A percentile compares a stretch with the other conserved stretches of the same genome.
phyloP scores from a whole-genome alignment of 306 rosid species.

The Spatholobus suberectus region DNA sequence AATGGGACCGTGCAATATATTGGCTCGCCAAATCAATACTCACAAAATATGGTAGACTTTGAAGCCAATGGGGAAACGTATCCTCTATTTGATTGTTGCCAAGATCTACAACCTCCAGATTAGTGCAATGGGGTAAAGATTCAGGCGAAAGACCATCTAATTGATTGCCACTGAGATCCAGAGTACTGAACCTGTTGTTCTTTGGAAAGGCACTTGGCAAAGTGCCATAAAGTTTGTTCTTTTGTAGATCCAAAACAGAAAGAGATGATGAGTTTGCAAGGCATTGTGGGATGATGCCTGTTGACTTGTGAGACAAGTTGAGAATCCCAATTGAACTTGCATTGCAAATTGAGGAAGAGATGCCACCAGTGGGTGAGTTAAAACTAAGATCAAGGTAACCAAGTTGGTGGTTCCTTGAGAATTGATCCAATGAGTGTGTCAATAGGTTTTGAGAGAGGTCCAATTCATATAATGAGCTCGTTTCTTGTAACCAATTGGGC shows the following conservation, averaged over 20 bases:
- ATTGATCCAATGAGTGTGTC: not conserved
- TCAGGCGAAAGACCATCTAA: slow-evolving; percentile 41
- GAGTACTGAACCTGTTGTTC: rapidly evolving
- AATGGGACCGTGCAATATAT: slow-evolving; percentile 49
- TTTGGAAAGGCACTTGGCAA: slow-evolving; percentile 11
- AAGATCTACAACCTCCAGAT: slow-evolving; percentile 35
- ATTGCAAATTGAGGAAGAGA: slow-evolving; percentile 12
- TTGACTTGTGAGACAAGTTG: slow-evolving; percentile 28
- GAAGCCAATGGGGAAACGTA: slow-evolving; percentile 49
- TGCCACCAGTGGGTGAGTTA: too few species aligned
- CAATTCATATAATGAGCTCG: rapidly evolving
- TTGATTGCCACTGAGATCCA: slow-evolving; percentile 41
- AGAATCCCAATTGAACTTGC: not conserved
- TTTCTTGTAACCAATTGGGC: slow-evolving; percentile 38
- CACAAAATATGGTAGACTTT: not conserved
- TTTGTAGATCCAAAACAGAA: not conserved
- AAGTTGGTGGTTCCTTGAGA: not conserved
- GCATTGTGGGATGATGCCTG: slow-evolving; percentile 44
- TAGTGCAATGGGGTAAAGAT: slow-evolving; percentile 17
- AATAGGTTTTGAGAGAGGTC: slow-evolving; percentile 37
- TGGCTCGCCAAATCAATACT: slow-evolving; percentile 44
- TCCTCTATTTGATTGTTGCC: slow-evolving; percentile 46
- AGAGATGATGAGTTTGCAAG: slow-evolving; percentile 5
- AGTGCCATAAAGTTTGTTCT: slow-evolving; percentile 41
- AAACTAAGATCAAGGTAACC: not conserved